Evolutionary conservation across 2,329 filamentous ascomycete species (phyloP).

Genomic region (Coniochaeta ligniaria): DNA sequence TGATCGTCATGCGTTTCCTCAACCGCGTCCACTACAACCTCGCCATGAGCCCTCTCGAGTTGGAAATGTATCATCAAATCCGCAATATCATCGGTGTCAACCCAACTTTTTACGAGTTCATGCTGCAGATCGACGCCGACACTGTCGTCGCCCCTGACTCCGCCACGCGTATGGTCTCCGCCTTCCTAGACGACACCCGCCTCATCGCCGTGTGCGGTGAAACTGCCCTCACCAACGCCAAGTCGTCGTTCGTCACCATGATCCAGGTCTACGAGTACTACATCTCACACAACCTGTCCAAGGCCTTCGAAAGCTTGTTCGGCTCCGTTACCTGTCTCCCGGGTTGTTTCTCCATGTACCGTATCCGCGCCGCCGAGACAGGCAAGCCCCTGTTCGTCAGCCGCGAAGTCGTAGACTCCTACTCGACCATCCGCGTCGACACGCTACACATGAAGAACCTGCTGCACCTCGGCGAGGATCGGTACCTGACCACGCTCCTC

Average conservation of each 20-base stretch:
- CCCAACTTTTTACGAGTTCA: slow-evolving; percentile 95
- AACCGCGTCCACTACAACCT: slow-evolving; percentile 98
- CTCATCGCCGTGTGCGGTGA: slow-evolving; percentile 95
- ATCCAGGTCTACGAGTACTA: slow-evolving; percentile 99
- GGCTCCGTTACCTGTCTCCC: slow-evolving; percentile 96
- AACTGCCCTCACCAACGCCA: slow-evolving; percentile 86
- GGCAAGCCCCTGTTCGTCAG: slow-evolving; percentile 97
- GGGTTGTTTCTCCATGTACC: slow-evolving; percentile 99
- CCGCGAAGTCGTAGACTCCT: slow-evolving; percentile 79
- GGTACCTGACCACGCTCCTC: slow-evolving; percentile 89
- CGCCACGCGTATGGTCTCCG: slow-evolving; percentile 82
- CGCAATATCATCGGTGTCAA: slow-evolving; percentile 98
- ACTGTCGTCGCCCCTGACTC: slow-evolving; percentile 88
- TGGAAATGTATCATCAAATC: slow-evolving; percentile 98
- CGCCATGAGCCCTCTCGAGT: slow-evolving; percentile 89
- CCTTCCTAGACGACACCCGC: slow-evolving; percentile 85
- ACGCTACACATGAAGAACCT: slow-evolving; percentile 99
- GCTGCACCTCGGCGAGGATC: slow-evolving; percentile 93
- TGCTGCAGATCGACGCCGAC: slow-evolving; percentile 95
- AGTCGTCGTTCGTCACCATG: slow-evolving; percentile 92
- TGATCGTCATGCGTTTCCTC: slow-evolving; percentile 97
- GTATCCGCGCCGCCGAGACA: slow-evolving; percentile 86
- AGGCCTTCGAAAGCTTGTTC: slow-evolving; percentile 96
- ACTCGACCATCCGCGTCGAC: slow-evolving; percentile 90
- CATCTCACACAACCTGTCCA: slow-evolving; percentile 94